Percentiles rank a stretch among this genome's conserved stretches.
phyloP scores from a whole-genome alignment of 2,329 filamentous ascomycete genomes.

The Ophiostoma perfectum region DNA sequence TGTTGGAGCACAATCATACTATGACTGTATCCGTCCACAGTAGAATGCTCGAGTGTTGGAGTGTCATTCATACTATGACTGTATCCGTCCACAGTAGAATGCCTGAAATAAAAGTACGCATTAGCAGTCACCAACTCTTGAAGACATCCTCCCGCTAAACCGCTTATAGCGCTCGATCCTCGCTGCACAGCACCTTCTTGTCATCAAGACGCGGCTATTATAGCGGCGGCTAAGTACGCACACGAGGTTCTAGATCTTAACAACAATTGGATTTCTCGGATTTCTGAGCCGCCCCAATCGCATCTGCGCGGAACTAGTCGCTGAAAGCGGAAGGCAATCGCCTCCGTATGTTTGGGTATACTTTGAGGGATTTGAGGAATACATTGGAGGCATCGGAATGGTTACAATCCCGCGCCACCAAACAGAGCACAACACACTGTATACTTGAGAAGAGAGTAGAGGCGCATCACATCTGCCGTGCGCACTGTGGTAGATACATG shows the following conservation, averaged over 20 bases:
- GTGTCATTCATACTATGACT: too few relatives aligned
- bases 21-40: too few relatives aligned
- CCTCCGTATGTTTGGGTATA: background rate
- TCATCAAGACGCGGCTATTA: background rate
- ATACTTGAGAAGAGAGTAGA: background rate
- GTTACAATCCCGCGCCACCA: background rate
- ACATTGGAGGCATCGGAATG: background rate
- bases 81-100: too few relatives aligned
- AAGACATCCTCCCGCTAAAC: too few relatives aligned
- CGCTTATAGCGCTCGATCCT: background rate
- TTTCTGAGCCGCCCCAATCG: background rate
- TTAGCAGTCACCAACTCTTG: background rate
- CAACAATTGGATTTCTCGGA: background rate
- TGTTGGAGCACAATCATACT: too few relatives aligned
- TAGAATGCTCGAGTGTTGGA: too few relatives aligned
- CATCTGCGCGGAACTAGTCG: background rate
- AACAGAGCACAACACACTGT: background rate
- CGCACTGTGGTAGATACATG: background rate
- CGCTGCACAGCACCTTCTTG: background rate
- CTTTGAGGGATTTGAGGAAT: background rate
- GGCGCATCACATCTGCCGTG: background rate
- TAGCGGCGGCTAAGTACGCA: background rate
- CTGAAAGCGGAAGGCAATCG: background rate
- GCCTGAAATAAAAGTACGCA: too few relatives aligned
- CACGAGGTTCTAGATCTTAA: constrained; percentile 1